phyloP scores from a whole-genome alignment of 148 eudicot species.

The Rhododendron simsii region DNA sequence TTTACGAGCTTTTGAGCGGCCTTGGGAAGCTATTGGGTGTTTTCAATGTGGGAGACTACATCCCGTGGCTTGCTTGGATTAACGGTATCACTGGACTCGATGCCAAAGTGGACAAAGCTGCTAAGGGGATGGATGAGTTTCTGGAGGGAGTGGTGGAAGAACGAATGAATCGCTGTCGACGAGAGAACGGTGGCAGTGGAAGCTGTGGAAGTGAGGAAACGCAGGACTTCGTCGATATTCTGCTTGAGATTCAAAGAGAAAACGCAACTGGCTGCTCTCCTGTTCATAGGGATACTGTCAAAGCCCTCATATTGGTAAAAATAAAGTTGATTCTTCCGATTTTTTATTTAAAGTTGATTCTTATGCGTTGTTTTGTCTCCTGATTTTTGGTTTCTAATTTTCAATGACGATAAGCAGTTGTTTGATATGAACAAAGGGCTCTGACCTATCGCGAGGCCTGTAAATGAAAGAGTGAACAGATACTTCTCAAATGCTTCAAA shows the following conservation, averaged over 20 bases:
- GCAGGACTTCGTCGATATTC: conserved; percentile 34
- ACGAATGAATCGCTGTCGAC: conserved; percentile 8
- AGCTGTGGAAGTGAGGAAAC: background rate
- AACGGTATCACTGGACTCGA: conserved; percentile 28
- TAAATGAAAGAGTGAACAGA: too few species aligned
- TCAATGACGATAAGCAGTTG: too few species aligned
- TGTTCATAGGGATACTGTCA: conserved; percentile 26
- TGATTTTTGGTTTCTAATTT: too few species aligned
- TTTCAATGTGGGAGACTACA: conserved; percentile 29
- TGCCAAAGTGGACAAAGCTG: conserved; percentile 25
- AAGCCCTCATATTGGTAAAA: conserved; percentile 44
- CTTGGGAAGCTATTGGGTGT: conserved; percentile 19
- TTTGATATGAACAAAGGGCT: too few species aligned
- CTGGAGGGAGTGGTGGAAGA: conserved; percentile 32
- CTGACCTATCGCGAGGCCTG: too few species aligned
- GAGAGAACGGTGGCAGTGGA: background rate
- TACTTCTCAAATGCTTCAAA: too few species aligned
- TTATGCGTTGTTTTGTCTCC: too few species aligned
- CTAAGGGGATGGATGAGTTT: conserved; percentile 35
- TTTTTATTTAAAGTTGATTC: background rate
- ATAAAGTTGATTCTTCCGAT: background rate
- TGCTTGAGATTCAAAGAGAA: conserved; percentile 32
- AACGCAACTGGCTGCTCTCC: conserved; percentile 12
- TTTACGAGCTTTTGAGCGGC: conserved; percentile 18
- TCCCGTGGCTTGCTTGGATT: conserved; percentile 46